phyloP scores from a whole-genome alignment of 2,329 filamentous ascomycete genomes.

The Cladosporium sp. region DNA sequence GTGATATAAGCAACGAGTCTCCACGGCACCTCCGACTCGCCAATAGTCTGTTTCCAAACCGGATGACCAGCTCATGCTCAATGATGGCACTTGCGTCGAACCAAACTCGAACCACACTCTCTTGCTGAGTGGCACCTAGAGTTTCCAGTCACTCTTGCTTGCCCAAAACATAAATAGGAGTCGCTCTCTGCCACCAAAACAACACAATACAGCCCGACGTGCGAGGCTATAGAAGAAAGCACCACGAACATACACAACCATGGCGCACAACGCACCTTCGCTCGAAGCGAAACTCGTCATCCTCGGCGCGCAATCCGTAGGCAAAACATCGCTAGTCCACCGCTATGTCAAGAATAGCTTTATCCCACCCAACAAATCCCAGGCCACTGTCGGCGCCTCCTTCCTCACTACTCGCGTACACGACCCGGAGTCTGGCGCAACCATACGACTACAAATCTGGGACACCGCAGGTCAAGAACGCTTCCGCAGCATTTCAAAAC shows the following conservation, averaged over 20 bases:
- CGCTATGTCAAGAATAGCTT: conserved; percentile 71
- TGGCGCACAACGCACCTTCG: conserved; percentile 7
- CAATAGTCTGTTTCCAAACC: neutral
- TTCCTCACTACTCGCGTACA: conserved; percentile 62
- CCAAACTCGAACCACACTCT: neutral
- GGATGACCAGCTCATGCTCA: neutral
- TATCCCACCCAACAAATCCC: conserved; percentile 49
- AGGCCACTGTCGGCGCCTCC: conserved; percentile 48
- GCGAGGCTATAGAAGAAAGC: neutral
- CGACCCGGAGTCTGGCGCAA: conserved; percentile 78
- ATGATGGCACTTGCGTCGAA: conserved; percentile 3
- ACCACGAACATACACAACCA: neutral
- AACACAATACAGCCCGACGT: neutral
- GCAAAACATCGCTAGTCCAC: conserved; percentile 74
- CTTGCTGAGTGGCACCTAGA: neutral
- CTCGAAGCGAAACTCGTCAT: conserved; percentile 78
- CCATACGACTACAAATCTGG: conserved; percentile 92
- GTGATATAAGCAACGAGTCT: neutral
- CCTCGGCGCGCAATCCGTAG: conserved; percentile 73
- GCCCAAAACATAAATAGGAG: neutral
- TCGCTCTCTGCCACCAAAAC: neutral
- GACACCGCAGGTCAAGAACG: conserved; percentile 94
- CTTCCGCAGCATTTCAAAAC: conserved; percentile 86
- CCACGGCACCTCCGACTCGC: neutral
- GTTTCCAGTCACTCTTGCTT: neutral